Evolutionary conservation across 2,329 filamentous ascomycete genomes (phyloP), one percentile per base, ranked within the genome.

Genomic region (Colletotrichum chrysophilum): DNA sequence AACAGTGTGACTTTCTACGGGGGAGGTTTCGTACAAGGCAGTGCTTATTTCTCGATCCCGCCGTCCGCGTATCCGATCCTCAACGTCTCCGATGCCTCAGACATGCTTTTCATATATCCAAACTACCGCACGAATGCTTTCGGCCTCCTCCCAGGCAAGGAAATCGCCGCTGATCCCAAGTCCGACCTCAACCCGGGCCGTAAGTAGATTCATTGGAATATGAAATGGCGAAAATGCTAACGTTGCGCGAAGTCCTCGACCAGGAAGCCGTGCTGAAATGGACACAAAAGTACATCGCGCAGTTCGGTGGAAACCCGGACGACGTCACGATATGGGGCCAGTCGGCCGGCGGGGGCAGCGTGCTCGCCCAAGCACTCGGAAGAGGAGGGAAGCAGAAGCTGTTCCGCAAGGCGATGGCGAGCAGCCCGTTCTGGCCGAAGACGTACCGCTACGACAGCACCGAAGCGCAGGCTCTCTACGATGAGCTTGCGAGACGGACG

Each of bases 71-170:
- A 90, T 78, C 91, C 91, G 0, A 85, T 92, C 5, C 84, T 93
- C 5, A 91, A 92, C 77, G 89, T 88, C 5, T 89, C 87, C 30
- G 77, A 79, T 2, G 75, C 81, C 5, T 90, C 89, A 74, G 89
- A 91, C 78, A 87, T 91, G 71, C 73, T 85, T 12, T 83, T 85
- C 71, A 78, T 85, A 18, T 85, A 85, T 75, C 80, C 89, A 8
- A 91, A 91, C 81, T 91, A 92, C 80, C 86, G 90, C 38, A 85
- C 88, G 67, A 91, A 91, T 77, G 89, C 89, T 28, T 90, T 91
- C 77, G 90, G 90, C 1, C 89, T 91, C 75, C 83, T 91, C 1
- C 85, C 89, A 0, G 88, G 89, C 0, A 82, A 79, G n/a, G 85
- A 87, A 69, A 83, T 91, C 62, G 85, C 86, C 21, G 80, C 83